Base-by-base conservation (phyloP, 805 yeast species). In the Barnettozyma populi region DNA sequence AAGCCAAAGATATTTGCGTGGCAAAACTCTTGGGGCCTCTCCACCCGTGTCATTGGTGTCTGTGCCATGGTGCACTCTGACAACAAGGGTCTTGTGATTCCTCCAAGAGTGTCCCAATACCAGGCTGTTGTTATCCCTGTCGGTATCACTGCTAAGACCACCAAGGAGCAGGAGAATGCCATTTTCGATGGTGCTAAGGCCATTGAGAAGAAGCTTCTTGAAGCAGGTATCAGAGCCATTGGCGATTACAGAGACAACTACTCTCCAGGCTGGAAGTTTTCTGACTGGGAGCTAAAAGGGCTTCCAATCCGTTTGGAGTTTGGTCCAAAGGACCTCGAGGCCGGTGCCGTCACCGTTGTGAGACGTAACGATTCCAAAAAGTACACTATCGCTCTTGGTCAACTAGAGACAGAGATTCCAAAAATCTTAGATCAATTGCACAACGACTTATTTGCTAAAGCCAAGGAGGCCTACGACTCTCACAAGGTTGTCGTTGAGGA, bases 1-100 rank as follows among this genome's bases (percentile, higher is more conserved):
- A 82, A 85, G 65, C 95, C 94, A 63, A 86, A 89, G 73, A 73
- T 90, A 44, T 80, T 74, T 60, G 97, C 94, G 31, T 89, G 83
- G 80, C 99, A 94, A 75, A 94, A 95, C 76, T 90, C 97, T 11
- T 94, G 99, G 99, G 99, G 99, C 72, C 74, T 94, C 60, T 90
- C 97, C 43, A 94, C 99, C 50, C 88, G 99, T 73, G 94, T 86
- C 56, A 90, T 94, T 66, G 99, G 99, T 78, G 99, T 95, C 58
- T 94, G 94, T 98, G 90, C 89, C 51, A 94, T 94, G 99, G 80
- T 90, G 50, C 99, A 94, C 69, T 90, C 97, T 34, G 99, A 94
- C 71, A 90, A 95, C 78, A 92, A 90, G 75, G 99, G 99, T 69
- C 76, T 94, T 60, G 98, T 94, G 42, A 77, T 95, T 59, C 99